phyloP scores from a whole-genome alignment of 306 rosid species.

The Quercus cerris region DNA sequence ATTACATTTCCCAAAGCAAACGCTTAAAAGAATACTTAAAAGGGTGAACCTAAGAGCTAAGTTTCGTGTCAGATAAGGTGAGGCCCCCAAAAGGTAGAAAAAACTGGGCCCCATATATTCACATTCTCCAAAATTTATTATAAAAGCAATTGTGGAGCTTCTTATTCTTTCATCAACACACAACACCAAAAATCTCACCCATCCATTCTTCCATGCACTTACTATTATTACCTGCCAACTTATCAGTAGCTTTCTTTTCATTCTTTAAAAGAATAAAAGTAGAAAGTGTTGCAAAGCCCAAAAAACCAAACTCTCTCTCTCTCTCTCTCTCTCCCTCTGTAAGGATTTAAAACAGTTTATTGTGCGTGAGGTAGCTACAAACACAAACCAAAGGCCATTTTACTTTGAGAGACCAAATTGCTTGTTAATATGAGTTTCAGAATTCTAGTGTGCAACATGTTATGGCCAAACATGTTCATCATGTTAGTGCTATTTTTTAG shows the following conservation, averaged over 20 bases:
- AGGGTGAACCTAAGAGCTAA: background rate
- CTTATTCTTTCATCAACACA: constrained; percentile 11
- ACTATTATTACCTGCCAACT: constrained; percentile 10
- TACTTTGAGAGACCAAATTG: constrained; percentile 20
- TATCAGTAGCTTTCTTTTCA: background rate
- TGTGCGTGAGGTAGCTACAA: background rate
- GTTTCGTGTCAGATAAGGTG: constrained; percentile 14
- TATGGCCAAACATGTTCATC: background rate
- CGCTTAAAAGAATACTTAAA: background rate
- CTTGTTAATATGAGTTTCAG: constrained; percentile 19
- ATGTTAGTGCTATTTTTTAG: constrained; percentile 17
- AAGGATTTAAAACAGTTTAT: background rate
- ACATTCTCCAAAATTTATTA: constrained; percentile 27
- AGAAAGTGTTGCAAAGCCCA: constrained; percentile 11
- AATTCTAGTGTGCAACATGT: constrained; percentile 32
- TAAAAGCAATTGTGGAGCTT: constrained; percentile 26
- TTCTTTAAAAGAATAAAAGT: constrained; percentile 20
- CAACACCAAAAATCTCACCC: constrained; percentile 2
- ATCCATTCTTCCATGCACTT: constrained; percentile 1
- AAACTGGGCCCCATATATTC: constrained; percentile 29
- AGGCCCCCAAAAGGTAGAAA: background rate
- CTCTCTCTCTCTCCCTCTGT: background rate
- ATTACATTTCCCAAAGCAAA: constrained; percentile 12
- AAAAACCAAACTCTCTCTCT: constrained; percentile 2
- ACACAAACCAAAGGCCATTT: constrained; percentile 7